Evolutionary conservation across 768 basidiomycete genomes (phyloP).

Genomic region (Lepiota brunneoincarnata): DNA sequence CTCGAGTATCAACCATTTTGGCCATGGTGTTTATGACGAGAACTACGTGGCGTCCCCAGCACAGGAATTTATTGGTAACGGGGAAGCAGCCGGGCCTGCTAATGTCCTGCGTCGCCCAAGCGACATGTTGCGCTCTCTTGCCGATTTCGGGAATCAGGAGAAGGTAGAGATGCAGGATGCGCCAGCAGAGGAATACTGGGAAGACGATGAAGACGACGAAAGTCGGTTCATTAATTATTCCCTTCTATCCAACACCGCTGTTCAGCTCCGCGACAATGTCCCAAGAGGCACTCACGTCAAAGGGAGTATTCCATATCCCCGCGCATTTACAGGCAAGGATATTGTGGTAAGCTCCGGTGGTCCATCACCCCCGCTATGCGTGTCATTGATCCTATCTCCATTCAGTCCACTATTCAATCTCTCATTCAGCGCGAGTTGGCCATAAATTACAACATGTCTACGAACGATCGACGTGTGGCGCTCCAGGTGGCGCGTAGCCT

Average conservation of each 20-base stretch:
- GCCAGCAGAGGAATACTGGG: constrained; percentile 44
- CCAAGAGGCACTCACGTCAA: constrained; percentile 88
- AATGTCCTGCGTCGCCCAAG: constrained; percentile 26
- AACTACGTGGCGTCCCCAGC: neutral
- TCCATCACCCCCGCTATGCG: constrained; percentile 11
- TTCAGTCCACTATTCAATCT: constrained; percentile 81
- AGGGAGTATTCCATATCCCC: constrained; percentile 89
- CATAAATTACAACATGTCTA: constrained; percentile 69
- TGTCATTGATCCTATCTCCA: neutral
- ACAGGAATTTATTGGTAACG: neutral
- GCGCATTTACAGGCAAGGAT: constrained; percentile 93
- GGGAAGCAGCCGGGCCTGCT: neutral
- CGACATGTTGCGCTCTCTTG: constrained; percentile 34
- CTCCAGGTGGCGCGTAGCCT: constrained; percentile 87
- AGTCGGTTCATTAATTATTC: constrained; percentile 87
- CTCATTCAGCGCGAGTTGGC: constrained; percentile 84
- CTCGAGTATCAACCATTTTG: neutral
- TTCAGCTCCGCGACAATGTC: constrained; percentile 85
- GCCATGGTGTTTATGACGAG: neutral
- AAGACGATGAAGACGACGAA: constrained; percentile 54
- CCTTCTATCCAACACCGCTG: constrained; percentile 83
- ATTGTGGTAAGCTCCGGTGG: constrained; percentile 64
- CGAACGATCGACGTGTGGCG: constrained; percentile 78
- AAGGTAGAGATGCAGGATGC: constrained; percentile 29
- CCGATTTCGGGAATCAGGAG: constrained; percentile 22